phyloP scores from a whole-genome alignment of 2,329 filamentous ascomycete species.

The Claviceps quebecensis region DNA sequence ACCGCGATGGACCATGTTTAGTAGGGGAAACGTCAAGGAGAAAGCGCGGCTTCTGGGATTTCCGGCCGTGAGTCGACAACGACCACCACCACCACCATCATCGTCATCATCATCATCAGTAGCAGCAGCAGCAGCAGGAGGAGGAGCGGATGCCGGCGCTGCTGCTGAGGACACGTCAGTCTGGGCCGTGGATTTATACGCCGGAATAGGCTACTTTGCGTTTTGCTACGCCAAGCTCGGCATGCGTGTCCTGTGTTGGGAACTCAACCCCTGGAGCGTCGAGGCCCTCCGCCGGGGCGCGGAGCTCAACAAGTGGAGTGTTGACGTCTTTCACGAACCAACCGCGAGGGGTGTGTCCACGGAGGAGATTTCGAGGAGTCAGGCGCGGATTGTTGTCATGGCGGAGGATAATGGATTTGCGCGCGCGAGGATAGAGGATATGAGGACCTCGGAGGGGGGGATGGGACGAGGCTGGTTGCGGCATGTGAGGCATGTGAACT shows the following conservation, averaged over 20 bases:
- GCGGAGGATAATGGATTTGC: slow-evolving; percentile 52
- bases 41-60: slow-evolving; percentile 61
- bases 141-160: neutral
- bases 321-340: slow-evolving; percentile 33
- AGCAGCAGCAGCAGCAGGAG: neutral
- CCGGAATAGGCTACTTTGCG: slow-evolving; percentile 86
- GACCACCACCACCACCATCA: too few species aligned
- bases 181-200: slow-evolving; percentile 70
- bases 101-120: too few species aligned
- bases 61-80: neutral
- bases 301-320: slow-evolving; percentile 49
- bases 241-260: slow-evolving; percentile 69
- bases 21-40: slow-evolving; percentile 76
- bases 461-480: slow-evolving; percentile 6
- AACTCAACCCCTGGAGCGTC: slow-evolving; percentile 78
- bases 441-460: slow-evolving; percentile 13
- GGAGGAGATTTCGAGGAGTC: slow-evolving; percentile 24
- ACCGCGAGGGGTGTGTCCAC: slow-evolving; percentile 21
- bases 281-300: slow-evolving; percentile 72
- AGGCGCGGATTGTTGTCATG: slow-evolving; percentile 50
- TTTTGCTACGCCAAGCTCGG: slow-evolving; percentile 69
- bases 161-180: slow-evolving; percentile 6
- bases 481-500: slow-evolving; percentile 45
- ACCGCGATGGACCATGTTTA: slow-evolving; percentile 88
- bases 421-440: slow-evolving; percentile 22